Base-by-base conservation (phyloP, 768 basidiomycete species). In the Rhodotorula kratochvilovae region DNA sequence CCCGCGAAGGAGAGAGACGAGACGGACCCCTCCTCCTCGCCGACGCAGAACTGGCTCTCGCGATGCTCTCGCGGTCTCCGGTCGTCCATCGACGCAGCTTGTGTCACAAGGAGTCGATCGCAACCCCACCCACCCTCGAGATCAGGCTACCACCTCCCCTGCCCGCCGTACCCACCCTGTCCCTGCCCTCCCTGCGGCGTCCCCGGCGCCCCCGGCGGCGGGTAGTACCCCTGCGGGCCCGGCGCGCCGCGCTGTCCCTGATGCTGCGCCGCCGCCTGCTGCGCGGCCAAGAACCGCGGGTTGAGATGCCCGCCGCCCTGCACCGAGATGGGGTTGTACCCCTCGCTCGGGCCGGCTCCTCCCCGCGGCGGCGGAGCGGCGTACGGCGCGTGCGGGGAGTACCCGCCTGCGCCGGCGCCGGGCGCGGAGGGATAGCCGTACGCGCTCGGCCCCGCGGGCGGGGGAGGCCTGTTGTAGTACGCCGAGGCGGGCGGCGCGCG, bases 251-350 rank as follows among this genome's bases (percentile, higher is more conserved):
- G 59, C 42, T 23, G 23, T 39, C 25, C 58, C 27, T 59, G 46
- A 48, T 46, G 29, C 33, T 29, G 54, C 43, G 53, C 55, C 42
- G 43, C 51, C 45, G 46, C 53, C 48, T 60, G 61, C 56, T 70
- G 63, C 39, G 65, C 64, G 10, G 62, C 69, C n/a, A 74, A 57
- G 63, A 74, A 74, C 11, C 69, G 50, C 39, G 73, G 73, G 63
- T 74, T 74, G 63, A 70, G 51, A 35, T 70, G 69, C 2, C 69
- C 69, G 11, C 67, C 67, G 17, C 55, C 43, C 45, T 55, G 64
- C 43, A 39, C 64, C 29, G 46, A 45, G 19, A 65, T 63, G 2
- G 62, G 62, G 29, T 63, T 63, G 62, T 63, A 63, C n/a, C 23
- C 25, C 54, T 31, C 54, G 29, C 53, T 33, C 31, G 29, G 1